phyloP scores from a whole-genome alignment of 495 filamentous ascomycete genomes.

The Immersiella caudata region DNA sequence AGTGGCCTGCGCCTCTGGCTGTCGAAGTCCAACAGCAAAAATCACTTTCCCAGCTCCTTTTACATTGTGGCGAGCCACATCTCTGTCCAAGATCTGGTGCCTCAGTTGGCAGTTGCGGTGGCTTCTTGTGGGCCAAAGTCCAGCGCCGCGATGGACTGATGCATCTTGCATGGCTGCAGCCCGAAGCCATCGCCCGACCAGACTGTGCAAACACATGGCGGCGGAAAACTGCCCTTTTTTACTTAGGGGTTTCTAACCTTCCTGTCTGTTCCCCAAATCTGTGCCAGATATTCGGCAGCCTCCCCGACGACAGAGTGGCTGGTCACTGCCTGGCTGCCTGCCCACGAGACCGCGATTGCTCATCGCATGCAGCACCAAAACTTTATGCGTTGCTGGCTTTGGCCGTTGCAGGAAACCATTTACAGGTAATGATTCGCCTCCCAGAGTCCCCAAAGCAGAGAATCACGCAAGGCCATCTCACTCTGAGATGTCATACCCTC shows the following conservation, averaged over 20 bases:
- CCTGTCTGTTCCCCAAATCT: not conserved
- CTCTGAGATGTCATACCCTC: too few species aligned
- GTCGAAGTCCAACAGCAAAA: not conserved
- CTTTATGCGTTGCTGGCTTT: not conserved
- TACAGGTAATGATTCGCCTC: not conserved
- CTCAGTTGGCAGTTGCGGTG: slow-evolving; percentile 4
- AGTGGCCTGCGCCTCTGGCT: not conserved
- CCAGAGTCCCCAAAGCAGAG: not conserved
- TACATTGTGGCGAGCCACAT: slow-evolving; percentile 8
- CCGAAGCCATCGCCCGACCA: not conserved
- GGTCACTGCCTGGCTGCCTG: not conserved
- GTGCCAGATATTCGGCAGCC: not conserved
- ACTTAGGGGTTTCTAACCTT: not conserved
- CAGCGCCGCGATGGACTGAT: not conserved
- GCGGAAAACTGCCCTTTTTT: not conserved
- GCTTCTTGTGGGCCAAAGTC: not conserved
- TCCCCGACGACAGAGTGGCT: not conserved
- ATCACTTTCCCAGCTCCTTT: not conserved
- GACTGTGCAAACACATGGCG: not conserved
- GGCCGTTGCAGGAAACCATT: not conserved
- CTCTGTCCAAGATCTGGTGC: not conserved
- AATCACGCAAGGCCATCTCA: not conserved
- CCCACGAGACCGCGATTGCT: not conserved
- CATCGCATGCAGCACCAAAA: not conserved
- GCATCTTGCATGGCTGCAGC: slow-evolving; percentile 3